Evolutionary conservation across 352 stramenopile genomes (phyloP).

Genomic region (Phytophthora constricta): DNA sequence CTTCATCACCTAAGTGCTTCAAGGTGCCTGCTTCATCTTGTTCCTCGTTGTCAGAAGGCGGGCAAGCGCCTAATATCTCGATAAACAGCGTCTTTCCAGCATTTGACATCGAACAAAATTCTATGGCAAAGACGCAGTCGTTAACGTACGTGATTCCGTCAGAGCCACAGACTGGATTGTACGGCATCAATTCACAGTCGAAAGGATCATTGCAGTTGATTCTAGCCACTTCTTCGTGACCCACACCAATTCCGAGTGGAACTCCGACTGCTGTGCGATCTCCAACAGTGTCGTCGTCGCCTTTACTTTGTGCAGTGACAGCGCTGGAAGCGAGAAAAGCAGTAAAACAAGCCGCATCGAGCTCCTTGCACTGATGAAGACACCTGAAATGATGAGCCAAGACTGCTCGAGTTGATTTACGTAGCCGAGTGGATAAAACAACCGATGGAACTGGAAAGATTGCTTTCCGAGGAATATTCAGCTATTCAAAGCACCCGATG

Average conservation of each 20-base stretch:
- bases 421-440: no score
- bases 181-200: slow-evolving; percentile 15
- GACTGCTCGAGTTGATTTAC: no score
- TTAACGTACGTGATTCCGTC: slow-evolving; percentile 52
- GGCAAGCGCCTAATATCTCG: slow-evolving; percentile 21
- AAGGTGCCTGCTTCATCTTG: not conserved
- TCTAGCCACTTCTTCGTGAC: not conserved
- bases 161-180: slow-evolving; percentile 46
- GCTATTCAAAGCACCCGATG: not conserved
- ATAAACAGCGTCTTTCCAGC: slow-evolving; percentile 24
- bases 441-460: no score
- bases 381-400: not conserved
- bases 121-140: slow-evolving; percentile 35
- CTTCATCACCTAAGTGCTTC: not conserved
- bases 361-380: not conserved
- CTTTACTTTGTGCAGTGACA: slow-evolving; percentile 8
- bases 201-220: slow-evolving; percentile 26
- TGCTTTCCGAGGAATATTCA: no score
- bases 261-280: not conserved
- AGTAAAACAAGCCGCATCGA: slow-evolving; percentile 3
- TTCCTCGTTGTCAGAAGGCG: not conserved
- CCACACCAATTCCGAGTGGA: slow-evolving; percentile 14
- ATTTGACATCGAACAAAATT: slow-evolving; percentile 20
- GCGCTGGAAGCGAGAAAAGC: not conserved
- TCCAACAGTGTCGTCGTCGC: not conserved